Conservation (phyloP, 2,329 filamentous ascomycete genomes). For the Fusarium irregulare region DNA sequence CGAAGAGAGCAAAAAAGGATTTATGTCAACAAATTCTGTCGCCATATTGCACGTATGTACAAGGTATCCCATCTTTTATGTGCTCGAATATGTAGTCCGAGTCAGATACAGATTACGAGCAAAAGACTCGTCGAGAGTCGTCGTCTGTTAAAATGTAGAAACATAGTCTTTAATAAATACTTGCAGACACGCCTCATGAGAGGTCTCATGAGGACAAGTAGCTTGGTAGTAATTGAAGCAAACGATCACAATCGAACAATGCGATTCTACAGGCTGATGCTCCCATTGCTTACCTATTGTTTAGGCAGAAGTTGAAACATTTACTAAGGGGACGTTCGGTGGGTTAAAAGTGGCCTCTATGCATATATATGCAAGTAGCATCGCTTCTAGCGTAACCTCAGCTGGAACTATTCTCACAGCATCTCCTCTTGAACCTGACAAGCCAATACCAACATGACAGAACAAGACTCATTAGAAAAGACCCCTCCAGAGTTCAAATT, state of each 20-base stretch:
- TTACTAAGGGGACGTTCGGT: neutral
- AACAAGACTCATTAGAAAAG: neutral
- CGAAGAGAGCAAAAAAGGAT: slow-evolving; percentile 9
- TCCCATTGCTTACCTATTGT: neutral
- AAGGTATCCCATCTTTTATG: slow-evolving; percentile 29
- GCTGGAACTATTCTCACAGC: neutral
- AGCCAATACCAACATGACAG: slow-evolving; percentile 11
- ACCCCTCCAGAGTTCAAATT: slow-evolving; percentile 27
- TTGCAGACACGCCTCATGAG: neutral
- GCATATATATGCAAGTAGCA: neutral
- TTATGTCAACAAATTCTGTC: neutral
- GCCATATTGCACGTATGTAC: slow-evolving; percentile 21
- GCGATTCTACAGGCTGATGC: neutral
- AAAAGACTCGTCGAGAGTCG: neutral
- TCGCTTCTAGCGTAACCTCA: slow-evolving; percentile 1
- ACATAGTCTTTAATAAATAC: neutral
- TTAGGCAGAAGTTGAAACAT: neutral
- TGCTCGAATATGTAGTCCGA: slow-evolving; percentile 21
- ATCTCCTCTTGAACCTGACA: neutral
- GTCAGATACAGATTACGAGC: neutral
- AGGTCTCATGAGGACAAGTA: neutral
- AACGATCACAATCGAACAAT: neutral
- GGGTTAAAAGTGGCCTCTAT: slow-evolving; percentile 3
- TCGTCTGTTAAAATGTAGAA: neutral
- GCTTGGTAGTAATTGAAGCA: neutral